These are phyloP conservation scores for Jacaranda copaia DNA, from an alignment of 257 asterid species.

Conservation along the genomic window DNA sequence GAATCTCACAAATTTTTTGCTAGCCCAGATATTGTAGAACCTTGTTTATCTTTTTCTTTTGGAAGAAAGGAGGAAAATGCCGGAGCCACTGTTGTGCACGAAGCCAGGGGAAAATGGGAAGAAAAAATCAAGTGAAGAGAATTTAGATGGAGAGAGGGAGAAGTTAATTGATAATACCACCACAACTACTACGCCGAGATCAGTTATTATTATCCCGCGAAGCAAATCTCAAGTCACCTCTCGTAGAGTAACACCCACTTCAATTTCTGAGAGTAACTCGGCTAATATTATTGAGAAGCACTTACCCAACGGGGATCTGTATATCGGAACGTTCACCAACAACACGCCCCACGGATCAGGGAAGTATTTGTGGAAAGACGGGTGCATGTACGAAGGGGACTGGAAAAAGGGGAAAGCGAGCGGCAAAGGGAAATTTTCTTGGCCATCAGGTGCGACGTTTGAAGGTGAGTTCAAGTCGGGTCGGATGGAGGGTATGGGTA, in stretches of 20 bases:
- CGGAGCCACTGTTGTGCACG: conserved; percentile 39
- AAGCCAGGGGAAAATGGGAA: conserved; percentile 33
- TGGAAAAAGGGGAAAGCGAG: conserved; percentile 75
- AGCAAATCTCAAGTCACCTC: conserved; percentile 60
- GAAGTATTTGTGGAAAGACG: conserved; percentile 74
- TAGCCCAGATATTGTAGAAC: not conserved
- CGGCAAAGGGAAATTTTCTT: conserved; percentile 68
- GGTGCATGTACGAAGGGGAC: conserved; percentile 77
- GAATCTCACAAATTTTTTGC: not conserved
- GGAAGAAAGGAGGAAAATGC: conserved; percentile 39
- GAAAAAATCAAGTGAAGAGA: conserved; percentile 30
- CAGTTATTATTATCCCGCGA: conserved; percentile 52
- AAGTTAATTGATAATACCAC: conserved; percentile 31
- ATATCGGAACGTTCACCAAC: conserved; percentile 58
- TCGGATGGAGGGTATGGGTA: conserved; percentile 71
- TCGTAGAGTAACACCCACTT: conserved; percentile 57
- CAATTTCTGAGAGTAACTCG: conserved; percentile 21
- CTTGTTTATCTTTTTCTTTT: not conserved
- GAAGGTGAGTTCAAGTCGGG: conserved; percentile 76
- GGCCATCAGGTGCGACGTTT: conserved; percentile 74
- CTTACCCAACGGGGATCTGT: conserved; percentile 72
- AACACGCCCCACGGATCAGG: conserved; percentile 73
- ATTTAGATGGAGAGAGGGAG: conserved; percentile 32
- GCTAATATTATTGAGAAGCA: conserved; percentile 46
- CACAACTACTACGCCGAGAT: conserved; percentile 55